Evolutionary conservation across 352 stramenopile species (phyloP), one percentile per base, ranked within the genome.

Genomic region (Pythium rishiriense): DNA sequence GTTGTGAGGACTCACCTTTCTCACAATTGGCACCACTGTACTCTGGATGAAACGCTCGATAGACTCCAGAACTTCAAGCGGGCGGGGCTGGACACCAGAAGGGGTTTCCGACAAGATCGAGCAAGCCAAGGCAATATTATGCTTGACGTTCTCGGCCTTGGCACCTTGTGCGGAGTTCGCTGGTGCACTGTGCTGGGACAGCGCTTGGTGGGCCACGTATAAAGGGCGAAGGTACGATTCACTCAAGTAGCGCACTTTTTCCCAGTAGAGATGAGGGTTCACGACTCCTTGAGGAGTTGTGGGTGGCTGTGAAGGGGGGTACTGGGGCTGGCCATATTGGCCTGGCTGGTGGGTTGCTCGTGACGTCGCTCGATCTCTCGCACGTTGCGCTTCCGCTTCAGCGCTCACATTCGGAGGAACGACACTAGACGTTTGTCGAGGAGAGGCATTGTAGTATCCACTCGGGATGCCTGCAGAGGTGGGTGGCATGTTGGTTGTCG

Each of bases 21-120:
- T 73, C 4, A 93, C 82, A 35, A 96, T 93, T 19, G 87, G 85
- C 28, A 88, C 63, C 25, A 96, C 83, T 3, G 83, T 91, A 47
- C 77, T 85, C 45, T 86, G 72, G 39, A 96, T 89, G 31, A 96
- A 96, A 21, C 74, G 73, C 56, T 96, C 87, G 33, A 96, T 94
- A 11, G 87, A 89, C 22, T 75, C 74, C 10, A 96, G 62, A 33
- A 93, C 78, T 31, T 92, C 77, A 22, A 90, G 69, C 11, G 86
- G 79, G 11, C 83, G 73, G 15, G 82, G 80, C 51, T 90, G 81
- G 2, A 76, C 47, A 39, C 63, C 71, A n/a, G 70, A 79, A 15
- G 68, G 68, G 10, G 47, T 15, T 55, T 89, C 80, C 15, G 79
- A 76, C 43, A 96, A 45, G 15, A 96, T 80, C 29, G 76, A 75